These are phyloP conservation scores for Alternaria metachromatica DNA, from an alignment of 2,329 filamentous ascomycete species.

Conservation along the genomic window DNA sequence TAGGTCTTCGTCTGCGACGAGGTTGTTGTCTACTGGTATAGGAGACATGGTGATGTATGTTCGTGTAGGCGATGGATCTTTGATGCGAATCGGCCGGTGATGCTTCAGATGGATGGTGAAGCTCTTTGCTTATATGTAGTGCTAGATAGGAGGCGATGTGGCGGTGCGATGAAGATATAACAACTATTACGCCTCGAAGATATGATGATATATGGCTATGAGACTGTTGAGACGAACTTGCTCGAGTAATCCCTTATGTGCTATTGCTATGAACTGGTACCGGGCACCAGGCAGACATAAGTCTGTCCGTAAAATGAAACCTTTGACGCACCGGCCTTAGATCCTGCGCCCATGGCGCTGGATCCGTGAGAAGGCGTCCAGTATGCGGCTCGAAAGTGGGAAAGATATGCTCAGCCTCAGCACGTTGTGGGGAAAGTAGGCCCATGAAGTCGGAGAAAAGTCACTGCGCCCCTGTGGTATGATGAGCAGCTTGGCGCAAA, in stretches of 20 bases:
- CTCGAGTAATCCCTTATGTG: constrained; percentile 12
- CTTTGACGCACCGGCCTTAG: constrained; percentile 22
- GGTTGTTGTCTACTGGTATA: constrained; percentile 26
- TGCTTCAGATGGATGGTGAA: background rate
- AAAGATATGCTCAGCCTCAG: constrained; percentile 39
- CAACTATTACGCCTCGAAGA: constrained; percentile 22
- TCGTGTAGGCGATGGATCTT: background rate
- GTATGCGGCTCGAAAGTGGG: constrained; percentile 23
- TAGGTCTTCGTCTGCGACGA: constrained; percentile 13
- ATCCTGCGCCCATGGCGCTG: constrained; percentile 22
- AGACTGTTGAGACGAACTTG: constrained; percentile 15
- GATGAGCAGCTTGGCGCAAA: constrained; percentile 9
- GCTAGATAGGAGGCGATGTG: constrained; percentile 11
- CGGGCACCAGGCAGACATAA: constrained; percentile 35
- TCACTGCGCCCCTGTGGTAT: constrained; percentile 21
- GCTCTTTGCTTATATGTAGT: background rate
- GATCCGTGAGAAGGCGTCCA: constrained; percentile 32
- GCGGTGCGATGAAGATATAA: constrained; percentile 14
- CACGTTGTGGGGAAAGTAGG: constrained; percentile 29
- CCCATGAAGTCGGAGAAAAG: constrained; percentile 13
- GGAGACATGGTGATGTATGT: constrained; percentile 30
- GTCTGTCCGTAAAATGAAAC: constrained; percentile 31
- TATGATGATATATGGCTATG: constrained; percentile 23
- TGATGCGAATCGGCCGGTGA: background rate
- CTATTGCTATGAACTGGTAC: constrained; percentile 7